A percentile compares a stretch with the other conserved stretches of the same genome.
These are phyloP conservation scores for Gossypium bickii DNA, from an alignment of 345 rosid species.

Conservation along the genomic window DNA sequence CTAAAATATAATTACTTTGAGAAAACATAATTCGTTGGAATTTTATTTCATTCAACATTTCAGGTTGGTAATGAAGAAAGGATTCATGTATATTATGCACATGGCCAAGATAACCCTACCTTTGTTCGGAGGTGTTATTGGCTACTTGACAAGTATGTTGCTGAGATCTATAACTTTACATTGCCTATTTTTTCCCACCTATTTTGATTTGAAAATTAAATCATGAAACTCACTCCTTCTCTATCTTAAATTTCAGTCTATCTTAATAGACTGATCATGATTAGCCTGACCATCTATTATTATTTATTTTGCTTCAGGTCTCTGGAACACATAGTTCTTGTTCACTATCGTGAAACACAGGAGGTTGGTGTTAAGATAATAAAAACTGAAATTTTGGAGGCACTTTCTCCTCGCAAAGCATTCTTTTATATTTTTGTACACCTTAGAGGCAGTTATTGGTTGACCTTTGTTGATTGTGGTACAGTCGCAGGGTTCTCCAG, in stretches of 20 bases:
- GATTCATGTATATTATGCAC: constrained; percentile 98
- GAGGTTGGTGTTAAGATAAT: constrained; percentile 57
- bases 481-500: constrained; percentile 65
- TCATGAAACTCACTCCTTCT: constrained; percentile 2
- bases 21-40: background rate
- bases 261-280: background rate
- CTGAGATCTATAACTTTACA: constrained; percentile 7
- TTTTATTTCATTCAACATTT: constrained; percentile 9
- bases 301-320: constrained; percentile 43
- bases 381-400: background rate
- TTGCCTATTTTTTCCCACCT: background rate
- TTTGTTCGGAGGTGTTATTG: constrained; percentile 99
- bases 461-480: constrained; percentile 20
- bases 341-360: constrained; percentile 93
- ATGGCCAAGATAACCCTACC: constrained; percentile 85
- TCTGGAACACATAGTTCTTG: constrained; percentile 89
- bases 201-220: constrained; percentile 2
- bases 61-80: constrained; percentile 95
- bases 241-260: background rate
- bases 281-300: constrained; percentile 15
- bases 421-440: constrained; percentile 6
- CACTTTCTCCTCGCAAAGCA: background rate
- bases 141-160: constrained; percentile 93
- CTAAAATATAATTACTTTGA: constrained; percentile 1
- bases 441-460: background rate